These are phyloP conservation scores for Jamesozyma jinghongensis DNA, from an alignment of 805 yeast species.

Conservation along the genomic window DNA sequence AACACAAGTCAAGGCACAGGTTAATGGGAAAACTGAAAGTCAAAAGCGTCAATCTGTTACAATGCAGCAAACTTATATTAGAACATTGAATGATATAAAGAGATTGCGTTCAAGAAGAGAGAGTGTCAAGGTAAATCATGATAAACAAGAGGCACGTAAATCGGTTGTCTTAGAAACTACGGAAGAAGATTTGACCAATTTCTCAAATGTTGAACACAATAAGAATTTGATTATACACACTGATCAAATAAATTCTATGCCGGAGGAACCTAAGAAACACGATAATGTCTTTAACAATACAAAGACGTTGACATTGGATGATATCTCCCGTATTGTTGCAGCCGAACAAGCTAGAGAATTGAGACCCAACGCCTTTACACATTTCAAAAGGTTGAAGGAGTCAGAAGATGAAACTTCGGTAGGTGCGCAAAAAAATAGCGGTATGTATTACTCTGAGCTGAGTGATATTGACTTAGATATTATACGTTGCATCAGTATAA, in stretches of 20 bases:
- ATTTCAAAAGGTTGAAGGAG: constrained; percentile 43
- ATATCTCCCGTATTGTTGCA: constrained; percentile 93
- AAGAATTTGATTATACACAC: constrained; percentile 21
- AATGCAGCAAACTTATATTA: constrained; percentile 48
- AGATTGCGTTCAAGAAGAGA: constrained; percentile 67
- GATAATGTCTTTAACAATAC: constrained; percentile 57
- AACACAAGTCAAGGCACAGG: constrained; percentile 22
- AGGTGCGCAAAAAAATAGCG: constrained; percentile 17
- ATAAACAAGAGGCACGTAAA: constrained; percentile 53
- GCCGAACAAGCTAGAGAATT: constrained; percentile 93
- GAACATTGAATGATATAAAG: constrained; percentile 68
- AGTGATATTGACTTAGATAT: constrained; percentile 36
- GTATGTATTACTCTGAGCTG: constrained; percentile 52
- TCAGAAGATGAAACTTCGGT: constrained; percentile 19
- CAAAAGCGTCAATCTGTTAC: constrained; percentile 14
- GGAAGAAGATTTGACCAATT: constrained; percentile 19
- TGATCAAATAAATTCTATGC: neutral
- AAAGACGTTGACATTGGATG: constrained; percentile 84
- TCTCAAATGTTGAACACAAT: constrained; percentile 4
- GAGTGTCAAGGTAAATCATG: constrained; percentile 38
- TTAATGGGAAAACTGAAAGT: constrained; percentile 3
- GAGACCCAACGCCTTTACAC: constrained; percentile 85
- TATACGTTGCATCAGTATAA: constrained; percentile 47
- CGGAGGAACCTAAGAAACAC: neutral
- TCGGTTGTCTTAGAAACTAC: constrained; percentile 55